Base-by-base conservation (phyloP, 73 alveolate species). In the Loxodes magnus region DNA sequence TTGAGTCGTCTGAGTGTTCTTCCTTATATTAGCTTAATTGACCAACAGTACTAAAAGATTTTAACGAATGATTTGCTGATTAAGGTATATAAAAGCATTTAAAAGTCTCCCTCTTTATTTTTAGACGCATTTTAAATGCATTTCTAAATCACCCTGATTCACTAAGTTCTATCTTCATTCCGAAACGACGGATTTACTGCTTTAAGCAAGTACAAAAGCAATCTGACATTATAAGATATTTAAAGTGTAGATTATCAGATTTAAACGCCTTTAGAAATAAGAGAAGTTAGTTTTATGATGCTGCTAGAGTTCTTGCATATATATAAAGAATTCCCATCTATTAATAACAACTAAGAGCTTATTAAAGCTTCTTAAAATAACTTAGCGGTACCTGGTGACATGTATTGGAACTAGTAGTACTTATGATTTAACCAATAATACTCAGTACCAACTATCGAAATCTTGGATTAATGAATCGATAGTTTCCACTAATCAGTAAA, bases 391-490 rank as follows among this genome's bases (percentile, higher is more conserved):
- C 59, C 59, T 1, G 22, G 59, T 19, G 59, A 46, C 2, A 25
- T 46, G 27, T 46, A 46, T 22, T 25, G 34, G 0, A 12, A 10
- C 2, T 19, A 20, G 0, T 16, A 23, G n/a, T 25, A 24, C 17
- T 24, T 15, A 10, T 46, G 22, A 7, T 46, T 64, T 2, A 37
- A 51, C 20, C 62, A 73, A 17, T 54, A 4, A 22, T 73, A 73
- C 34, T 65, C 44, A 19, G 26, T 54, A 46, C 87, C 87, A 2
- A 22, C 44, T 46, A 12, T 55, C 0, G 79, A 68, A 26, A 37
- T 52, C 10, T 53, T 77, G 0, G 71, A 71, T 20, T 75, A 63
- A 29, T 71, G 77, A 78, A 55, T 59, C 15, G 63, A 69, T 30
- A 42, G 61, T 33, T 22, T 77, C 1, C 85, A 61, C 38, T 24